Evolutionary conservation across 257 asterid species (phyloP).

Genomic region (Anisodus tanguticus): DNA sequence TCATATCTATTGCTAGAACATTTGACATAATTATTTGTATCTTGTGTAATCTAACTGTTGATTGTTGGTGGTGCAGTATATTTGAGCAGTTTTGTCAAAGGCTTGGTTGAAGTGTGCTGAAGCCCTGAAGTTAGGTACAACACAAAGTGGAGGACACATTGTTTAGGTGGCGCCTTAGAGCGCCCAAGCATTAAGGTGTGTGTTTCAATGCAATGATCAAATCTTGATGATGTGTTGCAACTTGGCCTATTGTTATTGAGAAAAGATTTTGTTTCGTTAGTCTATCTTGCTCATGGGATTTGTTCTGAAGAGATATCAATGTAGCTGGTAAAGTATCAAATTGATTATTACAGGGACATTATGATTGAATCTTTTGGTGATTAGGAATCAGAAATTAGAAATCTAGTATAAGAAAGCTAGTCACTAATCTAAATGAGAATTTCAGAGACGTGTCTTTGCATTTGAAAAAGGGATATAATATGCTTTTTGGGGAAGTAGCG

Average conservation of each 20-base stretch:
- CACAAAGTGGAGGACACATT: neutral
- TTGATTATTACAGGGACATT: neutral
- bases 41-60: neutral
- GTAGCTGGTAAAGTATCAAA: neutral
- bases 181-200: neutral
- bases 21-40: neutral
- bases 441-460: neutral
- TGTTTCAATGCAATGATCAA: neutral
- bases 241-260: neutral
- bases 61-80: slow-evolving; percentile 3
- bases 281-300: slow-evolving; percentile 1
- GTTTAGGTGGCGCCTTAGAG: neutral
- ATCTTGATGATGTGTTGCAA: neutral
- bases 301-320: neutral
- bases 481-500: neutral
- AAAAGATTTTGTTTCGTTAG: slow-evolving; percentile 2
- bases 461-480: slow-evolving; percentile 1
- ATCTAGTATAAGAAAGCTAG: neutral
- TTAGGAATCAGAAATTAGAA: neutral
- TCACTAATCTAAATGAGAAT: no score
- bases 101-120: neutral
- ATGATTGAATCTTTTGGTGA: neutral
- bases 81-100: neutral
- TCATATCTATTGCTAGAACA: no score
- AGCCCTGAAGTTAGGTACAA: neutral